These are phyloP conservation scores for Madurella fahalii DNA, from an alignment of 2,329 filamentous ascomycete species.

Conservation along the genomic window DNA sequence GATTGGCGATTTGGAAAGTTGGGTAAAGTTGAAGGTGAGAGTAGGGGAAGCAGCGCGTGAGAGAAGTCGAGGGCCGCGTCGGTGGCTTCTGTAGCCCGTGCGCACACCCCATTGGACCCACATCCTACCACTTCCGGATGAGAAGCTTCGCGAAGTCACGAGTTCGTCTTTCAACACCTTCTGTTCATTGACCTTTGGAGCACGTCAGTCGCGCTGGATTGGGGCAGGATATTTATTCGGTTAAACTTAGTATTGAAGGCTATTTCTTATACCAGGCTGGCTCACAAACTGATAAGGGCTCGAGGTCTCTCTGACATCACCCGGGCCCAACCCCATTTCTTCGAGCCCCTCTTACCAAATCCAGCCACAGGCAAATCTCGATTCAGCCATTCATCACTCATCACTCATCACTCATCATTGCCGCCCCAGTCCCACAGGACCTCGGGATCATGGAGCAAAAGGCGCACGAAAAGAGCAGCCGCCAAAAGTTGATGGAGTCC, in stretches of 20 bases:
- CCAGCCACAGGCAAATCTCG: no score
- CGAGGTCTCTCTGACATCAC: no score
- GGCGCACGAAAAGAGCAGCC: constrained; percentile 22
- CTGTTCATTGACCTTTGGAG: background rate
- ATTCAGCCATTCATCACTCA: no score
- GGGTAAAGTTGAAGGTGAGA: background rate
- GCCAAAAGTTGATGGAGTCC: constrained; percentile 32
- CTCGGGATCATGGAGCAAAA: constrained; percentile 7
- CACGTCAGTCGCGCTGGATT: background rate
- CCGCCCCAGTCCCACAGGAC: background rate
- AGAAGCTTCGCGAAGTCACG: constrained; percentile 14
- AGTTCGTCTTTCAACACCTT: background rate
- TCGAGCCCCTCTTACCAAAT: no score
- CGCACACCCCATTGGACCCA: background rate
- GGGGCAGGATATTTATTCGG: background rate
- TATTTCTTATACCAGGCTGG: no score
- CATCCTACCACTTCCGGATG: background rate
- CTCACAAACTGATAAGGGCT: no score
- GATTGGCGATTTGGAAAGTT: constrained; percentile 8
- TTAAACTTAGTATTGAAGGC: background rate
- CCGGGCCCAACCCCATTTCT: no score
- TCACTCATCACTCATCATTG: background rate
- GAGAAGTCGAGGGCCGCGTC: constrained; percentile 5
- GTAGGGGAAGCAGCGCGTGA: constrained; percentile 9
- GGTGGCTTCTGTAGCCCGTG: background rate